These are phyloP conservation scores for Clavariopsis aquatica DNA, from an alignment of 495 filamentous ascomycete genomes.

Conservation along the genomic window DNA sequence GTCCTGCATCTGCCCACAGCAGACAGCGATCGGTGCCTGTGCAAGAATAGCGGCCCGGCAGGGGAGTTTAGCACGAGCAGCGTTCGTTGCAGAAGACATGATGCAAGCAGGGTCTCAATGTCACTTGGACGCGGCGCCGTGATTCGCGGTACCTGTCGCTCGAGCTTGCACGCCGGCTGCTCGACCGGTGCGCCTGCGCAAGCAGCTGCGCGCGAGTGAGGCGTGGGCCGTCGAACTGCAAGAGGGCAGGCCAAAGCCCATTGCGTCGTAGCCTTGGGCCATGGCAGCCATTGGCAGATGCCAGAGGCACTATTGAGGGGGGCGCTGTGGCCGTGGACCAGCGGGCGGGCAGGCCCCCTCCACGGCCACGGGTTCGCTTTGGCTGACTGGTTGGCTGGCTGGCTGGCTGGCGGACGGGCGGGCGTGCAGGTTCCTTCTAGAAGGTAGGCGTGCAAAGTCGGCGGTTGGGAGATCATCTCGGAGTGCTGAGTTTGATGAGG, in stretches of 20 bases:
- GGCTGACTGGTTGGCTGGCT: too few relatives aligned
- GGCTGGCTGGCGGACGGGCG: too few relatives aligned
- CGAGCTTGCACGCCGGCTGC: background rate
- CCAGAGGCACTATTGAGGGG: too few relatives aligned
- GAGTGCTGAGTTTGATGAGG: background rate
- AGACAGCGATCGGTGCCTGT: constrained; percentile 3
- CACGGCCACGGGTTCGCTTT: too few relatives aligned
- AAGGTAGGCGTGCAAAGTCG: background rate
- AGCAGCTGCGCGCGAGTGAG: background rate
- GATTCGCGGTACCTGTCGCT: constrained; percentile 2
- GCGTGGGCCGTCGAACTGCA: too few relatives aligned
- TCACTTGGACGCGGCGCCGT: background rate
- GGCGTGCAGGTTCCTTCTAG: background rate
- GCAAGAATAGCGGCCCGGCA: constrained; percentile 8
- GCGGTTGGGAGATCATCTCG: background rate
- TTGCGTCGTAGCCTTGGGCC: too few relatives aligned
- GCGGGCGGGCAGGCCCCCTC: background rate
- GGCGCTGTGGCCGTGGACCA: background rate
- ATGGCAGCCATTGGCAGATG: too few relatives aligned
- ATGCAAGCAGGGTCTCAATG: constrained; percentile 8
- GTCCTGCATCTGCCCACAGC: background rate
- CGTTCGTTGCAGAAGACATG: constrained; percentile 13
- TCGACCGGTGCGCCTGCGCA: too few relatives aligned
- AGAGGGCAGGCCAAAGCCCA: too few relatives aligned
- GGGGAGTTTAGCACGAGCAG: constrained; percentile 14